Conservation (phyloP, 148 eudicot species). For the Arbutus unedo region DNA sequence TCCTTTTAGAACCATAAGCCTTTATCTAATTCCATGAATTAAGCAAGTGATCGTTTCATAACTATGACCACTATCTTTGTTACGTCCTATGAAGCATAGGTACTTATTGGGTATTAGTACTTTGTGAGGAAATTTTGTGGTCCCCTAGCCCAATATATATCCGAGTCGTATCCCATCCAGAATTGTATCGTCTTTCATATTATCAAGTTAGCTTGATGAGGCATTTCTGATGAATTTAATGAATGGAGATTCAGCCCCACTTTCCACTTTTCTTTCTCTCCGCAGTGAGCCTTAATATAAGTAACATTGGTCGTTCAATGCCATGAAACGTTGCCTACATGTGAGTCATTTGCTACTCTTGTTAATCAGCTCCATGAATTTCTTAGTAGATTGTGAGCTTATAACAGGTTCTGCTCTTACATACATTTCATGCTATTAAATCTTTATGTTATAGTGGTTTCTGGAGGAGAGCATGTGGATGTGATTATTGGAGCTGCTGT, state of each 20-base stretch:
- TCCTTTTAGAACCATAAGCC: neutral
- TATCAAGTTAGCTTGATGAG: neutral
- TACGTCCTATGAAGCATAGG: neutral
- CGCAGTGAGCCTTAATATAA: neutral
- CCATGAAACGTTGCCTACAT: neutral
- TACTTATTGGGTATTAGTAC: neutral
- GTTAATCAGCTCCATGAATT: neutral
- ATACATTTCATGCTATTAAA: neutral
- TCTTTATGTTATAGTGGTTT: constrained; percentile 54
- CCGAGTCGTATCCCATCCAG: neutral
- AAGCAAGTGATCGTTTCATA: neutral
- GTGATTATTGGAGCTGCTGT: constrained; percentile 94
- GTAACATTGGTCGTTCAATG: neutral
- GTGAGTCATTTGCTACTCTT: neutral
- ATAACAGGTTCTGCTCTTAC: neutral
- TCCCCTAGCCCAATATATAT: neutral
- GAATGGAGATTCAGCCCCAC: neutral
- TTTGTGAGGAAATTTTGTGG: neutral
- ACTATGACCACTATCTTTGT: neutral
- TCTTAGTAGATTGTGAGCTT: constrained; percentile 9
- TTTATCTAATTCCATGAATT: neutral
- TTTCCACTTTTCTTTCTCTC: neutral
- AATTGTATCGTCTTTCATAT: neutral
- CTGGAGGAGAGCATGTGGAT: constrained; percentile 99
- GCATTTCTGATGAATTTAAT: neutral